phyloP scores from a whole-genome alignment of 2,329 filamentous ascomycete species.

The Fusarium sp. region DNA sequence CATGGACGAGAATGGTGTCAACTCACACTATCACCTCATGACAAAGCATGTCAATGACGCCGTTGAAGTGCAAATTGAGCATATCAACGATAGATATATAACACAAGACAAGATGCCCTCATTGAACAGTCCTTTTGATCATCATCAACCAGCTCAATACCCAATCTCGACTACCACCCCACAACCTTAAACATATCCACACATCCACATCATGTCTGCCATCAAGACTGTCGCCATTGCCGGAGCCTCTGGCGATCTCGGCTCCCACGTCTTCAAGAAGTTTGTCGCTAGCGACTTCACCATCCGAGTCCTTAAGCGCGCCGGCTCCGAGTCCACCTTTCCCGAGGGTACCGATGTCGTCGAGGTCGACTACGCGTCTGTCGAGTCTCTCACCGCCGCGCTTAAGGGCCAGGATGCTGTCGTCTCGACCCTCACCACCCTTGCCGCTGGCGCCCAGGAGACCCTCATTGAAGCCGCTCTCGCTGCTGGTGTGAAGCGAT shows the following conservation, averaged over 20 bases:
- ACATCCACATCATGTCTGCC: conserved; percentile 40
- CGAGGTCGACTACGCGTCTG: conserved; percentile 55
- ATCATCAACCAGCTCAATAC: not conserved
- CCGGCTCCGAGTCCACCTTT: conserved; percentile 54
- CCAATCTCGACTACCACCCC: not conserved
- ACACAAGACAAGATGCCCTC: not conserved
- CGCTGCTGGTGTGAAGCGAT: conserved; percentile 69
- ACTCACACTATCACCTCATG: not conserved
- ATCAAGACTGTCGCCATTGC: conserved; percentile 54
- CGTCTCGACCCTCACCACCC: conserved; percentile 51
- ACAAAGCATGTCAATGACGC: not conserved
- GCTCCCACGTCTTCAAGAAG: conserved; percentile 46
- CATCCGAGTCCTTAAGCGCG: conserved; percentile 51
- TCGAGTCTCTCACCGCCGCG: conserved; percentile 60
- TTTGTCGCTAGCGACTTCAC: conserved; percentile 50
- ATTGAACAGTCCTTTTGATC: not conserved
- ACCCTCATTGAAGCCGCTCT: conserved; percentile 69
- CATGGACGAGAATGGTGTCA: not conserved
- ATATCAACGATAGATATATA: not conserved
- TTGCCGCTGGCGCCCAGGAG: conserved; percentile 52
- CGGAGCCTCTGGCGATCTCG: conserved; percentile 53
- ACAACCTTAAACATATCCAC: not conserved
- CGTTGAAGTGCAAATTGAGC: not conserved
- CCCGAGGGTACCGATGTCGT: conserved; percentile 46
- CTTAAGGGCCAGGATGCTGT: conserved; percentile 69